phyloP scores from a whole-genome alignment of 495 filamentous ascomycete genomes.

The Pyrenula aspistea region DNA sequence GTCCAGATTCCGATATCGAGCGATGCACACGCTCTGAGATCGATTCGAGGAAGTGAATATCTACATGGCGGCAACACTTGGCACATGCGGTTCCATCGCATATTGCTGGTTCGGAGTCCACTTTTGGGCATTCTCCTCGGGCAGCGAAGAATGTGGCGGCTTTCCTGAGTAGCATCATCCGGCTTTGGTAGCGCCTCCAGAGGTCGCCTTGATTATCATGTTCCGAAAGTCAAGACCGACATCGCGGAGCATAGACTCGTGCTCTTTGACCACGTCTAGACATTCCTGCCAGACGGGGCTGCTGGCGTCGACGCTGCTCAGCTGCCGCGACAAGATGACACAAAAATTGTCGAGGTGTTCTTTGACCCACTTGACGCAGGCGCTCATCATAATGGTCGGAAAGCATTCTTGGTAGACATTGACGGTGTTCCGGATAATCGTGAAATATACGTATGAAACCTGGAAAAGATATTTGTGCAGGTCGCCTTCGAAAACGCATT shows the following conservation, averaged over 20 bases:
- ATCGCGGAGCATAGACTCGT: constrained; percentile 67
- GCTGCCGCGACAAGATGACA: constrained; percentile 61
- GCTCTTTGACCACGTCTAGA: constrained; percentile 66
- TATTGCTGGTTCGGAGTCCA: too few species aligned
- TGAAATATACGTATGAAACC: constrained; percentile 94
- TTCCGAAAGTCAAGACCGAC: constrained; percentile 86
- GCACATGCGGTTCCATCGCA: too few species aligned
- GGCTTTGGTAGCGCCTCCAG: background rate
- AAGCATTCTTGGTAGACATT: constrained; percentile 83
- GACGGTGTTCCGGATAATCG: constrained; percentile 81
- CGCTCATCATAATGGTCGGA: constrained; percentile 71
- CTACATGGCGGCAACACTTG: too few species aligned
- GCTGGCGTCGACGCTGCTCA: constrained; percentile 64
- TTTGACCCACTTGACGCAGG: constrained; percentile 93
- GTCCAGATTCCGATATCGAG: too few species aligned
- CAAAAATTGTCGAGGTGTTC: constrained; percentile 87
- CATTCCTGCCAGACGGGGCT: constrained; percentile 68
- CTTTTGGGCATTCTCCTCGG: too few species aligned
- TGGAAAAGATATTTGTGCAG: constrained; percentile 87
- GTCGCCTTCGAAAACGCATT: constrained; percentile 89
- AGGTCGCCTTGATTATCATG: constrained; percentile 34
- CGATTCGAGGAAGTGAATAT: too few species aligned
- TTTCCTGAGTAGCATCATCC: too few species aligned
- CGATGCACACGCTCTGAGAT: too few species aligned
- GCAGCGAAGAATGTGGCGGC: too few species aligned